These are phyloP conservation scores for Nicotiana undulata DNA, from an alignment of 257 asterid species.

Conservation along the genomic window DNA sequence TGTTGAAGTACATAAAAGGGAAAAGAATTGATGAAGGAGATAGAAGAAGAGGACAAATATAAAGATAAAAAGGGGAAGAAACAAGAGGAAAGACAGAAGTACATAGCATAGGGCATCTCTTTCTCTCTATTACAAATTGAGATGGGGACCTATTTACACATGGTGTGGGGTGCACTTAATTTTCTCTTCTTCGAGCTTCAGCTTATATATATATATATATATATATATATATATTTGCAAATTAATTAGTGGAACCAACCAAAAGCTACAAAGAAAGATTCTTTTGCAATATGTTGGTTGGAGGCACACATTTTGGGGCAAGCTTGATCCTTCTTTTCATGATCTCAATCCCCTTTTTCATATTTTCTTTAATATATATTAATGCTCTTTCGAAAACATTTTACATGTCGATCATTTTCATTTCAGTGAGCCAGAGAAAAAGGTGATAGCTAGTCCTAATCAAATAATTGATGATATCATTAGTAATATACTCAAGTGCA, in stretches of 20 bases:
- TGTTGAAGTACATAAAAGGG: background rate
- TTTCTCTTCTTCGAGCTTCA: background rate
- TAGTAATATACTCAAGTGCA: background rate
- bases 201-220: background rate
- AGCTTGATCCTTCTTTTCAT: constrained; percentile 16
- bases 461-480: background rate
- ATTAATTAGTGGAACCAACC: constrained; percentile 51
- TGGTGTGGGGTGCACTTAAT: constrained; percentile 61
- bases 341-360: background rate
- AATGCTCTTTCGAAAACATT: background rate
- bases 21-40: background rate
- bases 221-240: background rate
- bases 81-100: constrained; percentile 56
- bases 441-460: background rate
- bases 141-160: constrained; percentile 89
- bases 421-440: background rate
- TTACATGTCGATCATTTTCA: background rate
- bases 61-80: constrained; percentile 29
- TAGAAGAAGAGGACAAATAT: constrained; percentile 17
- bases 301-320: constrained; percentile 53
- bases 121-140: constrained; percentile 17
- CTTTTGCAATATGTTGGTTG: constrained; percentile 77
- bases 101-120: constrained; percentile 30
- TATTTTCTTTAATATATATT: background rate
- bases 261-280: constrained; percentile 46